A percentile compares a stretch with the other conserved stretches of the same genome.
phyloP scores from a whole-genome alignment of 805 yeast genomes.

The Metschnikowia baotianmanensis region DNA sequence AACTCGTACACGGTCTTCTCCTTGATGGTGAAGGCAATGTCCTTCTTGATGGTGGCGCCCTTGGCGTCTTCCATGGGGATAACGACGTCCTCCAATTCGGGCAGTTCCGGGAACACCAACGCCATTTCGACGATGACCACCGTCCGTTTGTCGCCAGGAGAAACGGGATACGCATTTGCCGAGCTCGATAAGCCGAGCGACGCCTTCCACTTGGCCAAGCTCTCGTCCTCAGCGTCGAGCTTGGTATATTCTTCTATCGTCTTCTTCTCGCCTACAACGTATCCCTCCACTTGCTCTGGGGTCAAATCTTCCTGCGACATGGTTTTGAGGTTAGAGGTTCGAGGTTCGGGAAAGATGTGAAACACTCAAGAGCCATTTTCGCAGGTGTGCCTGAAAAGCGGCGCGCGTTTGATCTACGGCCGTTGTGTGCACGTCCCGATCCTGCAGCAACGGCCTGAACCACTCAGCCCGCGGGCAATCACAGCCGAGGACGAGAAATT shows the following conservation, averaged over 20 bases:
- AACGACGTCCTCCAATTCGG: constrained; percentile 56
- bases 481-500: too few relatives aligned
- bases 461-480: too few relatives aligned
- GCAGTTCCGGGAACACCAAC: constrained; percentile 60
- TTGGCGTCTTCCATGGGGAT: constrained; percentile 62
- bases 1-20: constrained; percentile 75
- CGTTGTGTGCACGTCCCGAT: too few relatives aligned
- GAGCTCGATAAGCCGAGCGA: constrained; percentile 73
- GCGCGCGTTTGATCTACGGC: not conserved
- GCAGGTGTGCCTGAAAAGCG: not conserved
- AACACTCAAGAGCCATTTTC: not conserved
- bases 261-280: constrained; percentile 66
- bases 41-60: constrained; percentile 56
- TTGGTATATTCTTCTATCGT: constrained; percentile 79
- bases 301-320: constrained; percentile 47
- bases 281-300: constrained; percentile 63
- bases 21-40: constrained; percentile 70
- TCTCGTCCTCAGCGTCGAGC: constrained; percentile 87
- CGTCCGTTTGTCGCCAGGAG: constrained; percentile 67
- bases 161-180: constrained; percentile 54
- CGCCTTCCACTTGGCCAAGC: constrained; percentile 87
- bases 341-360: not conserved
- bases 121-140: constrained; percentile 81
- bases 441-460: too few relatives aligned
- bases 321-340: not conserved